A percentile compares a stretch with the other conserved stretches of the same genome.
Conservation (phyloP, 2,329 filamentous ascomycete genomes). For the Fragosphaeria purpurea region DNA sequence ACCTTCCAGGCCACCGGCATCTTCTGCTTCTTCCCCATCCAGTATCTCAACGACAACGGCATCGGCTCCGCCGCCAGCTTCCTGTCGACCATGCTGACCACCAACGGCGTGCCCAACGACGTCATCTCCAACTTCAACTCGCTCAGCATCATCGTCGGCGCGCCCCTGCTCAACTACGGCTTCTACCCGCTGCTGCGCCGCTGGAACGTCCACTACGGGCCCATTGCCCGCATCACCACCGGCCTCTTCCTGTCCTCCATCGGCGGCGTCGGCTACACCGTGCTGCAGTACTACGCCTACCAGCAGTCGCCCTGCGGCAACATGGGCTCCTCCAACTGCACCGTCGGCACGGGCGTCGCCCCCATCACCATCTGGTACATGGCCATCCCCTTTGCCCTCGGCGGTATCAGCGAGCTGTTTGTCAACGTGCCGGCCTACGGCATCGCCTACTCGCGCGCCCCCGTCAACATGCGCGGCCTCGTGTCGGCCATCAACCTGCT, state of each 20-base stretch:
- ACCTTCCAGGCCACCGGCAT: conserved; percentile 59
- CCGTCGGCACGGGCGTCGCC: conserved; percentile 25
- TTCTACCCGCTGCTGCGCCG: conserved; percentile 60
- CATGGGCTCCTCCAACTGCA: conserved; percentile 27
- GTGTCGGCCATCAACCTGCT: conserved; percentile 60
- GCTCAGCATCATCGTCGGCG: conserved; percentile 63
- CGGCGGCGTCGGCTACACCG: conserved; percentile 31
- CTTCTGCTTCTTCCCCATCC: conserved; percentile 46
- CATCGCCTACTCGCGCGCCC: conserved; percentile 57
- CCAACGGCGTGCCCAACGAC: conserved; percentile 65
- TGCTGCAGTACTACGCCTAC: conserved; percentile 33
- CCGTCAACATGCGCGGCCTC: conserved; percentile 65
- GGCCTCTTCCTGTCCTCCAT: conserved; percentile 40
- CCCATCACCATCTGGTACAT: conserved; percentile 47
- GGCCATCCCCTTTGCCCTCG: conserved; percentile 39
- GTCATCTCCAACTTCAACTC: conserved; percentile 66
- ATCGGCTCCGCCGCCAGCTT: conserved; percentile 39
- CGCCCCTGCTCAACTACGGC: conserved; percentile 57
- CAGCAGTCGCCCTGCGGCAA: conserved; percentile 31
- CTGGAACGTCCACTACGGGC: conserved; percentile 55
- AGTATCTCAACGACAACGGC: conserved; percentile 37
- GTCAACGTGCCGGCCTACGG: conserved; percentile 41
- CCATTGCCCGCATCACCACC: conserved; percentile 63
- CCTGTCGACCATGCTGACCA: conserved; percentile 36
- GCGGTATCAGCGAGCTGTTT: conserved; percentile 43